Conservation (phyloP, 148 eudicot species). For the Rhododendron mucronatum region DNA sequence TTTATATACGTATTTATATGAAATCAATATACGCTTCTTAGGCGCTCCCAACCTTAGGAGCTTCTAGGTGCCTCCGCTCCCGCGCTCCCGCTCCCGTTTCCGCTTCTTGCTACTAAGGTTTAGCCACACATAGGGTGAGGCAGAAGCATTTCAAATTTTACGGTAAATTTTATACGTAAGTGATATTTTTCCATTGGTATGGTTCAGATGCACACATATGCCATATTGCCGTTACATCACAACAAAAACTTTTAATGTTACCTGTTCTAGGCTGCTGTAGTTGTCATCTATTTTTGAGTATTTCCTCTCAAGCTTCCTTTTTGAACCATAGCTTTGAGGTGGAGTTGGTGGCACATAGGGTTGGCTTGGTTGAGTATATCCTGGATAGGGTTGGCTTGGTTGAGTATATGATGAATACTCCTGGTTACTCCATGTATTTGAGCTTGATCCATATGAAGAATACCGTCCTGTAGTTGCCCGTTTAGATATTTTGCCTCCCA, state of each 20-base stretch:
- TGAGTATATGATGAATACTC: slow-evolving; percentile 31
- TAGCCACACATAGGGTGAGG: background rate
- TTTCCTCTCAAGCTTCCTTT: slow-evolving; percentile 38
- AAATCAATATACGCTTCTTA: too few species aligned
- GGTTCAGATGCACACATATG: background rate
- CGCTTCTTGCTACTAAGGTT: too few species aligned
- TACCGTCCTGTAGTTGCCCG: slow-evolving; percentile 34
- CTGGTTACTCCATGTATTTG: slow-evolving; percentile 21
- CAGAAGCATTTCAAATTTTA: background rate
- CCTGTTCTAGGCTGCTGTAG: slow-evolving; percentile 42
- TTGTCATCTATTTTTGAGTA: slow-evolving; percentile 48
- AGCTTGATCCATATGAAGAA: slow-evolving; percentile 39
- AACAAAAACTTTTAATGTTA: background rate
- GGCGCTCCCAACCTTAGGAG: too few species aligned
- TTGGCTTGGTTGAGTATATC: slow-evolving; percentile 25
- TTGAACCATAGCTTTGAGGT: slow-evolving; percentile 27
- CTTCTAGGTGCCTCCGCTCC: too few species aligned
- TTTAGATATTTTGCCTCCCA: slow-evolving; percentile 52
- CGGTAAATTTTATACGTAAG: background rate
- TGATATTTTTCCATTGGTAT: background rate
- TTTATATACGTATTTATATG: too few species aligned
- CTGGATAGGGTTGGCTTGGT: slow-evolving; percentile 30
- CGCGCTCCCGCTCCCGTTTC: too few species aligned
- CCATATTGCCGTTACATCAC: background rate
- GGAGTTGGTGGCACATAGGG: slow-evolving; percentile 29